These are phyloP conservation scores for Lunularia cruciata DNA, from an alignment of 225 moss, liverwort and hornwort species.

Conservation along the genomic window DNA sequence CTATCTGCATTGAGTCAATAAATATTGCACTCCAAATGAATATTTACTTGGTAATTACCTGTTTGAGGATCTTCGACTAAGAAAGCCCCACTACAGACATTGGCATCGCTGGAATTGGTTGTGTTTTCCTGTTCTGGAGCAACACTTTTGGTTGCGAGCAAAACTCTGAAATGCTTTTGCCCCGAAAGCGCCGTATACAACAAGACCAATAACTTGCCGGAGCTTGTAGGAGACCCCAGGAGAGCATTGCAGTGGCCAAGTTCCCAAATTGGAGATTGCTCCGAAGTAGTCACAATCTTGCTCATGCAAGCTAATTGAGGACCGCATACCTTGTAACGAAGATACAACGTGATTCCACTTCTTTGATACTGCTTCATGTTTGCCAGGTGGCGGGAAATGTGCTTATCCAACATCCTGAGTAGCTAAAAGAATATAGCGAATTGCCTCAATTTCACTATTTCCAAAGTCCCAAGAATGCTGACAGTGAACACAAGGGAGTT, in stretches of 20 bases:
- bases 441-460: too few species aligned
- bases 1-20: too few species aligned
- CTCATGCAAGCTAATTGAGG: slow-evolving; percentile 75
- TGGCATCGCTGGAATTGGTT: slow-evolving; percentile 26
- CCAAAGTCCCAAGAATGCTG: too few species aligned
- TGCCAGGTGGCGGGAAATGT: too few species aligned
- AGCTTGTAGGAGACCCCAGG: slow-evolving; percentile 76
- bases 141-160: too few species aligned
- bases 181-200: slow-evolving; percentile 72
- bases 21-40: too few species aligned
- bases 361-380: slow-evolving; percentile 40
- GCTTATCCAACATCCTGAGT: too few species aligned
- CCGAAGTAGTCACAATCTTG: slow-evolving; percentile 63
- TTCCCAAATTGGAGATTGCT: slow-evolving; percentile 49
- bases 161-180: slow-evolving; percentile 52
- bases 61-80: slow-evolving; percentile 22
- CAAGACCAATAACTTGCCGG: slow-evolving; percentile 76
- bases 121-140: too few species aligned
- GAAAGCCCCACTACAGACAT: slow-evolving; percentile 58
- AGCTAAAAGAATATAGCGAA: too few species aligned
- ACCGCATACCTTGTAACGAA: slow-evolving; percentile 66
- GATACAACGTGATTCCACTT: slow-evolving; percentile 54
- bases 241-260: slow-evolving; percentile 58
- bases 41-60: too few species aligned
- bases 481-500: too few species aligned